Base-by-base conservation (phyloP, 1,284 basidiomycete species). In the Boletus putidus region DNA sequence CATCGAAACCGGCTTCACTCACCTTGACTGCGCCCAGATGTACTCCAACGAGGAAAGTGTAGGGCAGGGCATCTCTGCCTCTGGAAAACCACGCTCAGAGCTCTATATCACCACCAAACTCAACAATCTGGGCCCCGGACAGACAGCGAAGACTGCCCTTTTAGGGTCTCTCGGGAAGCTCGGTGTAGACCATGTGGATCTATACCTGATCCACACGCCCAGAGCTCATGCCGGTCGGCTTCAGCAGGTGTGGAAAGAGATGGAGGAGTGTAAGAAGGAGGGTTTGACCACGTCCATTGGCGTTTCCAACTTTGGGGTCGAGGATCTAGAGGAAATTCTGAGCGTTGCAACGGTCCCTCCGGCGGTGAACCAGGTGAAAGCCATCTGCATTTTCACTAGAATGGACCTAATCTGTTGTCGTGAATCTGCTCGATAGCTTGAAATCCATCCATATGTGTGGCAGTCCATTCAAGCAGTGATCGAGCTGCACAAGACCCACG, bases 401-500 rank as follows among this genome's bases (percentile, higher is more conserved):
- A 35, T 4, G 4, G 31, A 54, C 31, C n/a, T 35, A 35, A 21
- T 20, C 21, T 35, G 15, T 21, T 27, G 20, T 27, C 23, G 14
- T 35, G 31, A 25, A 53, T 15, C 21, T 29, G 15, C n/a, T 54
- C 25, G n/a, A 31, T 29, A 53, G 25, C 27, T 37, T 35, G 36
- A 44, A 44, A 23, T 48, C 5, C 59, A 57, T 31, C 59, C 44
- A 33, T 46, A 37, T 16, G 51, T 46, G 15, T 61, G 40, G 45
- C 20, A 59, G 39, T 59, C 45, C n/a, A 23, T 61, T 61, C 23
- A 45, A 31, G 29, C 43, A 33, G 29, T 47, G 45, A 45, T 51
- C 15, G 48, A 44, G 25, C n/a, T 83, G 49, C 76, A 81, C 66
- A 75, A 79, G 64, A 75, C 86, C 61, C 78, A 87, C 61, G 80